Base-by-base conservation (phyloP, 768 basidiomycete genomes). In the Favolaschia claudopus region DNA sequence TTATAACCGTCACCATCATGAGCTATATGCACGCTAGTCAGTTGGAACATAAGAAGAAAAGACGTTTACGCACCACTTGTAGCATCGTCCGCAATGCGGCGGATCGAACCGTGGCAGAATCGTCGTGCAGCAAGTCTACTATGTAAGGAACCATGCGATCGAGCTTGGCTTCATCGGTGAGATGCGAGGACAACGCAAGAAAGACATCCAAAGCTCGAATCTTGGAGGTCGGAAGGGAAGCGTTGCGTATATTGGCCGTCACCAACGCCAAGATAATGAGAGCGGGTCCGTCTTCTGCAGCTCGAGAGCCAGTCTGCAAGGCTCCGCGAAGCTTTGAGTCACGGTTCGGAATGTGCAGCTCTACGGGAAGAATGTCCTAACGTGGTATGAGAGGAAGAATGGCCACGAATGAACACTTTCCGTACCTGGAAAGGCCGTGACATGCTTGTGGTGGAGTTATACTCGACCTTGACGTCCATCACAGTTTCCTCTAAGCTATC, bases 131-230 rank as follows among this genome's bases (percentile, higher is more conserved):
- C 5, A 98, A 79, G 34, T 95, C 93, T 2, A 98, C 89, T 25
- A 96, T 84, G 64, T 95, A 98, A 0, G 97, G 97, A 3, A 96
- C 82, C 78, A 97, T 86, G 2, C 96, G 86, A 70, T 99, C 97
- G 48, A 98, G 76, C 70, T 96, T 96, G 4, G 95, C 94, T 72
- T 98, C 97, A 68, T 99, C 97, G 0, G 93, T 93, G 32, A 99
- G 79, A 65, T 91, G 90, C 12, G 85, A 82, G 8, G 86, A 83
- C 15, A 99, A 78, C 1, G 92, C 92, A 24, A 97, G 81, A 54
- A 97, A 89, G 5, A 96, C 82, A 66, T 98, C 95, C 43, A 99
- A 74, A 1, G 90, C 92, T 32, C 85, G 88, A 22, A 96, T 76
- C 73, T 94, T 94, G 19, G 94, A 95, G 24, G 91, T 90, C 0